phyloP scores from a whole-genome alignment of 805 yeast genomes.

The Hanseniaspora singularis region DNA sequence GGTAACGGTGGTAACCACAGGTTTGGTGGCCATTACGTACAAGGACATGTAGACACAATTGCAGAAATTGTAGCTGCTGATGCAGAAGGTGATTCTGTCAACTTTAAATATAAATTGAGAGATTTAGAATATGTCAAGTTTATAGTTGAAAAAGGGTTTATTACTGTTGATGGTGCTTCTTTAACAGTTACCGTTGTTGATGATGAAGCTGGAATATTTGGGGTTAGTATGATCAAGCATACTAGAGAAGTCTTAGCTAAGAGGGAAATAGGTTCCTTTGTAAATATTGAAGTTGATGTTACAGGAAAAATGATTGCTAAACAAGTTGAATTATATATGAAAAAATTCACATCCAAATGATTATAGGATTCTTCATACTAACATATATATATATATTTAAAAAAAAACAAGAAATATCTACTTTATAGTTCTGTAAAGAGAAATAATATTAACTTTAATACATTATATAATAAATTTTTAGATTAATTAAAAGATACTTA shows the following conservation, averaged over 20 bases:
- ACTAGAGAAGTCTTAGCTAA: conserved; percentile 66
- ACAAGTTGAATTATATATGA: conserved; percentile 54
- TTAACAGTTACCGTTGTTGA: conserved; percentile 77
- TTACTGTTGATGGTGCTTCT: conserved; percentile 86
- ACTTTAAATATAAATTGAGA: conserved; percentile 60
- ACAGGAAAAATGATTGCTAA: conserved; percentile 85
- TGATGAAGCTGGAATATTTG: conserved; percentile 42
- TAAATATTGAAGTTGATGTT: conserved; percentile 89
- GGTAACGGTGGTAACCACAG: conserved; percentile 49
- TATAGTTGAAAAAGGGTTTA: conserved; percentile 91
- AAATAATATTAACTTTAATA: too few species aligned
- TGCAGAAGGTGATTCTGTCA: conserved; percentile 65
- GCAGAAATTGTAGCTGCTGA: conserved; percentile 47
- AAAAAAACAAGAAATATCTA: too few species aligned
- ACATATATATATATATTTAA: conserved; percentile 3
- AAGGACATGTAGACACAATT: conserved; percentile 90
- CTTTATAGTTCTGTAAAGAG: too few species aligned
- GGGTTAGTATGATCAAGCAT: conserved; percentile 83
- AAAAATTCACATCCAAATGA: conserved; percentile 43
- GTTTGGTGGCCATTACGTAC: conserved; percentile 95
- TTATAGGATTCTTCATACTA: conserved; percentile 20
- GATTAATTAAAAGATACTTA: too few species aligned
- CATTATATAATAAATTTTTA: too few species aligned
- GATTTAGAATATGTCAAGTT: conserved; percentile 50
- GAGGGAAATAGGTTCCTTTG: conserved; percentile 50